Conservation (phyloP, 2,329 filamentous ascomycete species). For the Cladophialophora carrionii region DNA sequence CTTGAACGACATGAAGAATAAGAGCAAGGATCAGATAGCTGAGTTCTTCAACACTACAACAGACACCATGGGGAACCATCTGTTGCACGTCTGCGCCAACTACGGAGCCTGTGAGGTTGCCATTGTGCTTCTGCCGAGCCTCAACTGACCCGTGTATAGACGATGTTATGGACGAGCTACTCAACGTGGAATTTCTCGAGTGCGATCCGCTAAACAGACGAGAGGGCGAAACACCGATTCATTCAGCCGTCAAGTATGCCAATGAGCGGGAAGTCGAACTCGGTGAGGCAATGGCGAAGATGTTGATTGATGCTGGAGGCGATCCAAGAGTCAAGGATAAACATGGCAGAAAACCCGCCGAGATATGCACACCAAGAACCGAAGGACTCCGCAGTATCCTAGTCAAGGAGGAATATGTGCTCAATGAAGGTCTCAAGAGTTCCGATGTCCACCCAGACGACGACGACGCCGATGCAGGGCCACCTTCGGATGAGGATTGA, state of each 20-base stretch:
- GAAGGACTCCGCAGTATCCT: conserved; percentile 48
- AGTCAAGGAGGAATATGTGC: conserved; percentile 52
- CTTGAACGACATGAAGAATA: conserved; percentile 63
- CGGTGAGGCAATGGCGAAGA: conserved; percentile 52
- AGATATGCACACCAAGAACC: conserved; percentile 50
- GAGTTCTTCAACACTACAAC: conserved; percentile 81
- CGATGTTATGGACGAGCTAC: conserved; percentile 53
- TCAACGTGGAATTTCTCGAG: conserved; percentile 55
- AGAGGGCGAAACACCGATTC: conserved; percentile 53
- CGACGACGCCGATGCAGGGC: conserved; percentile 38
- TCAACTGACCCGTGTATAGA: conserved; percentile 41
- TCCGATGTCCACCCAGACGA: conserved; percentile 41
- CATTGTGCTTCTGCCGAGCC: neutral
- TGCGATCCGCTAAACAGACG: conserved; percentile 53
- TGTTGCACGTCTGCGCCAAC: conserved; percentile 84
- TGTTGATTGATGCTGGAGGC: conserved; percentile 55
- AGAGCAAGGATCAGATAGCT: conserved; percentile 66
- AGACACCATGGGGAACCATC: conserved; percentile 83
- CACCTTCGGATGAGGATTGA: conserved; percentile 36
- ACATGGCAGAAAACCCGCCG: conserved; percentile 51
- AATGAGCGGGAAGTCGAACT: conserved; percentile 52
- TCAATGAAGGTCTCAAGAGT: conserved; percentile 50
- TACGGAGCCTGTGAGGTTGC: conserved; percentile 75
- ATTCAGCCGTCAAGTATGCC: conserved; percentile 51
- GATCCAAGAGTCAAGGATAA: conserved; percentile 55